Evolutionary conservation across 2,329 filamentous ascomycete species (phyloP).

Genomic region (Ceratocystis lukuohia): DNA sequence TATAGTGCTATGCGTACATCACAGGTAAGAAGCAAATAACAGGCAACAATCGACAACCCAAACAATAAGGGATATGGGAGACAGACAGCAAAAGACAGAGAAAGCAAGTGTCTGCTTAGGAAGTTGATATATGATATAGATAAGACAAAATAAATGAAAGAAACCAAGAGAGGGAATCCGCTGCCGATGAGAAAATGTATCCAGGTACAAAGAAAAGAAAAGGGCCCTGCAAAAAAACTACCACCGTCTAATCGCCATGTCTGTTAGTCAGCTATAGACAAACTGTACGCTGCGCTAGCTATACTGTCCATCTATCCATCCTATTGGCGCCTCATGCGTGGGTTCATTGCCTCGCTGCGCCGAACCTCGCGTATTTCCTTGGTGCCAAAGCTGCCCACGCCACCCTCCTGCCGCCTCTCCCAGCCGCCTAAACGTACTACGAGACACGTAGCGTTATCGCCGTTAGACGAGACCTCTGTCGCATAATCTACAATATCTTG

Average conservation of each 20-base stretch:
- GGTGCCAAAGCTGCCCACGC: slow-evolving; percentile 75
- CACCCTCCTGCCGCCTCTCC: slow-evolving; percentile 67
- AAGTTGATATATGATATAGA: background rate
- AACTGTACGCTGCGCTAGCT: background rate
- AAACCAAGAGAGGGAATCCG: background rate
- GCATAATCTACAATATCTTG: slow-evolving; percentile 72
- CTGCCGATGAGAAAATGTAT: background rate
- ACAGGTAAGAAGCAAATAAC: background rate
- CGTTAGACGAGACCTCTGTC: slow-evolving; percentile 60
- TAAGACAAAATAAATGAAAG: background rate
- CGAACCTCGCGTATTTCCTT: slow-evolving; percentile 83
- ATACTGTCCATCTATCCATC: background rate
- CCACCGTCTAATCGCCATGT: background rate
- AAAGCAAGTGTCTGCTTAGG: background rate
- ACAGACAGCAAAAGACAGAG: background rate
- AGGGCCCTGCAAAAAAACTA: background rate
- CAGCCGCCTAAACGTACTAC: slow-evolving; percentile 55
- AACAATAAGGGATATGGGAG: slow-evolving; percentile 9
- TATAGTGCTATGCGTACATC: background rate
- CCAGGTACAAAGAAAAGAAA: slow-evolving; percentile 3
- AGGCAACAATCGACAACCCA: background rate
- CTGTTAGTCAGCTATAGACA: background rate
- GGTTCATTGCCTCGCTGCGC: slow-evolving; percentile 66
- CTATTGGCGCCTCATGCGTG: slow-evolving; percentile 50
- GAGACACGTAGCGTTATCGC: slow-evolving; percentile 56